These are phyloP conservation scores for Pseudogymnoascus pannorum DNA, from an alignment of 2,329 filamentous ascomycete genomes.

Conservation along the genomic window DNA sequence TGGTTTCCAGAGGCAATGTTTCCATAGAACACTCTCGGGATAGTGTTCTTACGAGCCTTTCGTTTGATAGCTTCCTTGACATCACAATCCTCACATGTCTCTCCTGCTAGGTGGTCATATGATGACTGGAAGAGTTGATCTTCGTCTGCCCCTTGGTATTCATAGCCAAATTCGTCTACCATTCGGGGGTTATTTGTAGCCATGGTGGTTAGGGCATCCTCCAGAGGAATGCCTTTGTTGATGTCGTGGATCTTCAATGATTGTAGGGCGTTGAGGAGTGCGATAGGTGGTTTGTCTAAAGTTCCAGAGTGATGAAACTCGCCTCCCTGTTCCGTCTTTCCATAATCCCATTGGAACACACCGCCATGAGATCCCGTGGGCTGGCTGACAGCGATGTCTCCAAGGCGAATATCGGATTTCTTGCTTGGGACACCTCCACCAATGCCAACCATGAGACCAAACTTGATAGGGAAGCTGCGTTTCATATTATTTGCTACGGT, in stretches of 20 bases:
- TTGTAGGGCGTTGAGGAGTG: slow-evolving; percentile 12
- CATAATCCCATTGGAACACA: slow-evolving; percentile 19
- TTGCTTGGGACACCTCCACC: slow-evolving; percentile 25
- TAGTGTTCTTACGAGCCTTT: background rate
- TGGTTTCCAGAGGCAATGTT: slow-evolving; percentile 14
- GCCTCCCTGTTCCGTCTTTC: slow-evolving; percentile 13
- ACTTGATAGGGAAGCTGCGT: slow-evolving; percentile 24
- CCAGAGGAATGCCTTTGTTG: slow-evolving; percentile 9
- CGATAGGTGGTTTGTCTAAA: slow-evolving; percentile 12
- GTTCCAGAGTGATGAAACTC: slow-evolving; percentile 10
- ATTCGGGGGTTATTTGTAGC: slow-evolving; percentile 11
- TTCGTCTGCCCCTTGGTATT: slow-evolving; percentile 11
- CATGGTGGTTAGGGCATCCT: slow-evolving; percentile 8
- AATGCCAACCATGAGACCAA: slow-evolving; percentile 37
- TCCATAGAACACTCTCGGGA: slow-evolving; percentile 9
- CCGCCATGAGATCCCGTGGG: slow-evolving; percentile 11
- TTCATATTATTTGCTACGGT: slow-evolving; percentile 27
- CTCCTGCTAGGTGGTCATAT: slow-evolving; percentile 10
- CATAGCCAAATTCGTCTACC: slow-evolving; percentile 6
- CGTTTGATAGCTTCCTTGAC: background rate
- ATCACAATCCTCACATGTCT: slow-evolving; percentile 12
- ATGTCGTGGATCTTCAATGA: slow-evolving; percentile 9
- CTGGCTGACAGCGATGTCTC: slow-evolving; percentile 26
- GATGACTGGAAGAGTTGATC: slow-evolving; percentile 12
- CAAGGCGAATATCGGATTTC: slow-evolving; percentile 22